Conservation (phyloP, 2,329 filamentous ascomycete genomes). For the Monosporascus sp. region DNA sequence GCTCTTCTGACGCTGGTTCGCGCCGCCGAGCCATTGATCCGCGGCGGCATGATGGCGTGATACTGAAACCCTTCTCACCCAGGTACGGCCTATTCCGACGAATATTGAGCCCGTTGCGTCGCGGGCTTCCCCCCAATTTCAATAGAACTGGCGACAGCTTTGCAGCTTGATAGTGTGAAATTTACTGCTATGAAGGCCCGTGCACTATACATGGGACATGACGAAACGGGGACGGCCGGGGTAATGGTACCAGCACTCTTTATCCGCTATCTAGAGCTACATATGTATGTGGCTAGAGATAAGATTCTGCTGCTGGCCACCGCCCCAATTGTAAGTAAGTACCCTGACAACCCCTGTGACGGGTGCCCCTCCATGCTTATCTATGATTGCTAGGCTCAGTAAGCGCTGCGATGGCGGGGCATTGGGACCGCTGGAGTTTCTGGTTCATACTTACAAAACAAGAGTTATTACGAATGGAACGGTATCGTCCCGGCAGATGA, state of each 20-base stretch:
- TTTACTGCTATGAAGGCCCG: too few species aligned
- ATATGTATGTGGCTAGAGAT: slow-evolving; percentile 2
- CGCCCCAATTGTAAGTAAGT: slow-evolving; percentile 9
- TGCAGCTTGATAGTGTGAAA: slow-evolving; percentile 1
- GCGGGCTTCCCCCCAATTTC: neutral
- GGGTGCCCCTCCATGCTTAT: slow-evolving; percentile 1
- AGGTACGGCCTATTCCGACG: neutral
- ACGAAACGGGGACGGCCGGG: too few species aligned
- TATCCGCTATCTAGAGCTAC: too few species aligned
- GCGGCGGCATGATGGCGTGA: slow-evolving; percentile 16
- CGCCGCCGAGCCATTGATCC: slow-evolving; percentile 17
- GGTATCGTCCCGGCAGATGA: neutral
- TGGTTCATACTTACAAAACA: neutral
- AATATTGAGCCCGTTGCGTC: neutral
- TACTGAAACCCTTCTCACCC: too few species aligned
- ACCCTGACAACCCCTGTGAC: neutral
- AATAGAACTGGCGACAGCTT: slow-evolving; percentile 5
- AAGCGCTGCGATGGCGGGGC: neutral
- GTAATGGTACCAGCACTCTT: too few species aligned
- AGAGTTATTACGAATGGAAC: neutral
- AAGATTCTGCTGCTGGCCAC: slow-evolving; percentile 12
- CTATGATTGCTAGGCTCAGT: neutral
- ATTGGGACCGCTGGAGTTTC: neutral
- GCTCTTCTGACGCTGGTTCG: slow-evolving; percentile 17
- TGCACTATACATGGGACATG: too few species aligned